phyloP scores from a whole-genome alignment of 352 stramenopile species.

The Pythium aquatile region DNA sequence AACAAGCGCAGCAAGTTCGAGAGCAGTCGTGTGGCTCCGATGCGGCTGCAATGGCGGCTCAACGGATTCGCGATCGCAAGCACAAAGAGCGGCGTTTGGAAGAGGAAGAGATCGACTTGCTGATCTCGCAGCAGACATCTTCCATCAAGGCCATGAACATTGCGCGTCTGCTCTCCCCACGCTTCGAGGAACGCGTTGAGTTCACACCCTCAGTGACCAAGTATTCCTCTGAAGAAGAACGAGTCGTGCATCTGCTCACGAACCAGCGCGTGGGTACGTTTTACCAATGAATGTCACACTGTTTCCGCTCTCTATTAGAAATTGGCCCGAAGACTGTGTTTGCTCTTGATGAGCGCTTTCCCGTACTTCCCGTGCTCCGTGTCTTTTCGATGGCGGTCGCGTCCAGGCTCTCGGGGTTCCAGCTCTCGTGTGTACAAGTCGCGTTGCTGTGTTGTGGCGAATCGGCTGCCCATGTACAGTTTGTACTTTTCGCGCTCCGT shows the following conservation, averaged over 20 bases:
- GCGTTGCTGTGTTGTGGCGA: slow-evolving; percentile 53
- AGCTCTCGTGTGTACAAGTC: slow-evolving; percentile 60
- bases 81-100: slow-evolving; percentile 39
- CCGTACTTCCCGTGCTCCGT: slow-evolving; percentile 70
- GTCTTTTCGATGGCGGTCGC: slow-evolving; percentile 45
- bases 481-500: slow-evolving; percentile 45
- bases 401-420: slow-evolving; percentile 45
- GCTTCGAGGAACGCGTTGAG: slow-evolving; percentile 58
- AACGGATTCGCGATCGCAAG: slow-evolving; percentile 50
- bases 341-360: slow-evolving; percentile 50
- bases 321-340: slow-evolving; percentile 52
- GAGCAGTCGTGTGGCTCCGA: slow-evolving; percentile 34
- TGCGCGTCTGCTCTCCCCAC: slow-evolving; percentile 70
- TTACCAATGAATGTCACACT: slow-evolving; percentile 42
- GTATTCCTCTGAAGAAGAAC: slow-evolving; percentile 57
- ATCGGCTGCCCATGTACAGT: slow-evolving; percentile 56
- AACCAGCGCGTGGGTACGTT: slow-evolving; percentile 54
- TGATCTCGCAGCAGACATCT: slow-evolving; percentile 71
- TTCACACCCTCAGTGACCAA: slow-evolving; percentile 49
- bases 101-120: slow-evolving; percentile 52
- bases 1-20: slow-evolving; percentile 34
- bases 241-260: slow-evolving; percentile 59
- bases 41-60: slow-evolving; percentile 39
- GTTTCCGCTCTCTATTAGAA: slow-evolving; percentile 33
- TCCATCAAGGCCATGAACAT: slow-evolving; percentile 83